Evolutionary conservation across 768 basidiomycete species (phyloP), one percentile per base, ranked within the genome.

Genomic region (Udeniomyces megalosporus): DNA sequence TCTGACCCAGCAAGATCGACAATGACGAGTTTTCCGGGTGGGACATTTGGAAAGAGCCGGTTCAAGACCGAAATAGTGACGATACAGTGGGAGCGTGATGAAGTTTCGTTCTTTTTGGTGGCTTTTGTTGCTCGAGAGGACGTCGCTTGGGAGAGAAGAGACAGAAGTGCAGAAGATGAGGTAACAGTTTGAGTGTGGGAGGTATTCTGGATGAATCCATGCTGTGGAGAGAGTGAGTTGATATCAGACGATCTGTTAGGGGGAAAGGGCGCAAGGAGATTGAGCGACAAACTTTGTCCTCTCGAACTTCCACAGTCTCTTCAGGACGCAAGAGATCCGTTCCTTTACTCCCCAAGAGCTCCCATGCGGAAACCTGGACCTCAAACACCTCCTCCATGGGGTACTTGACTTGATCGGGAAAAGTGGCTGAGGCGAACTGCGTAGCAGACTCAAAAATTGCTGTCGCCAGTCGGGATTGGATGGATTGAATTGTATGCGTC

Each of bases 1-100:
- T 62, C 61, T 20, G 46, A 48, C 4, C 61, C 61, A 0, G 61
- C 61, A 0, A 62, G 53, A 48, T 62, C 61, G 20, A 62, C 61
- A 14, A 62, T 35, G 8, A 62, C 32, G 24, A 62, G 46, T n/a
- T 28, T 48, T 0, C 61, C 61, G 2, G 52, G 47, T 1, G 4
- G 28, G 3, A 32, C 46, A 12, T 28, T 47, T 12, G 61, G 53
- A 31, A 55, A 62, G 22, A 62, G 61, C 24, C n/a, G 28, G 54
- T 62, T 62, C 20, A 8, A 28, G 15, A 62, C 11, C 15, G 17
- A 29, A 42, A 62, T 26, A 10, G 61, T 47, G 8, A 55, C 7
- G 10, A 62, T 32, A 28, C 51, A 53, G 54, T 62, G 61, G 6
- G 61, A 62, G 31, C 61, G 44, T 7, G 53, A 55, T 11, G 53